These are phyloP conservation scores for Mucor indicus DNA, from an alignment of 371 early-diverging fungal genomes.

Conservation along the genomic window DNA sequence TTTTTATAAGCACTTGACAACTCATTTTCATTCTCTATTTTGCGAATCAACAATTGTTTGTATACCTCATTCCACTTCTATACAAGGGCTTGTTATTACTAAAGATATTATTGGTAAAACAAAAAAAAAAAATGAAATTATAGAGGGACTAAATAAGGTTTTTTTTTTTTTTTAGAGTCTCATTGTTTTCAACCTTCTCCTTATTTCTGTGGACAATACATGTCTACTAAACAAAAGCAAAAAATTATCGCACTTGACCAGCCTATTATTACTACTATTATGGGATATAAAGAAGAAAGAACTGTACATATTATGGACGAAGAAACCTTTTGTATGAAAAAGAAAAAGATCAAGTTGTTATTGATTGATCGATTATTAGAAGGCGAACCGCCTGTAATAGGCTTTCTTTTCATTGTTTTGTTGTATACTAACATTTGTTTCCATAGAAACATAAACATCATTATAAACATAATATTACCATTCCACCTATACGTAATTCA, in stretches of 20 bases:
- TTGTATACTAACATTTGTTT: too few relatives aligned
- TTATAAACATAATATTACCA: conserved; percentile 29
- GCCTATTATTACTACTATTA: conserved; percentile 47
- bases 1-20: conserved; percentile 42
- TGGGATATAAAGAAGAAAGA: conserved; percentile 55
- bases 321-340: conserved; percentile 48
- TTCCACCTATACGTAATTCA: conserved; percentile 49
- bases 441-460: conserved; percentile 25
- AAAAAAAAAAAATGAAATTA: neutral
- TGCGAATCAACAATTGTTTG: conserved; percentile 52
- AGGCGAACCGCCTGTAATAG: conserved; percentile 42
- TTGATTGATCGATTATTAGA: conserved; percentile 54
- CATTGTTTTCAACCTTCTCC: conserved; percentile 61
- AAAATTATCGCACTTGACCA: conserved; percentile 56
- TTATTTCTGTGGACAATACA: conserved; percentile 57
- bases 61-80: conserved; percentile 54
- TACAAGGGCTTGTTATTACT: conserved; percentile 50
- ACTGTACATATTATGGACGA: conserved; percentile 53
- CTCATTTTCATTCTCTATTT: conserved; percentile 40
- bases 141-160: neutral
- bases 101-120: conserved; percentile 55
- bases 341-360: conserved; percentile 48
- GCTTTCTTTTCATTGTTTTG: conserved; percentile 3
- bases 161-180: conserved; percentile 36
- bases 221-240: conserved; percentile 45